Base-by-base conservation (phyloP, 768 basidiomycete genomes). In the Trametes maxima region DNA sequence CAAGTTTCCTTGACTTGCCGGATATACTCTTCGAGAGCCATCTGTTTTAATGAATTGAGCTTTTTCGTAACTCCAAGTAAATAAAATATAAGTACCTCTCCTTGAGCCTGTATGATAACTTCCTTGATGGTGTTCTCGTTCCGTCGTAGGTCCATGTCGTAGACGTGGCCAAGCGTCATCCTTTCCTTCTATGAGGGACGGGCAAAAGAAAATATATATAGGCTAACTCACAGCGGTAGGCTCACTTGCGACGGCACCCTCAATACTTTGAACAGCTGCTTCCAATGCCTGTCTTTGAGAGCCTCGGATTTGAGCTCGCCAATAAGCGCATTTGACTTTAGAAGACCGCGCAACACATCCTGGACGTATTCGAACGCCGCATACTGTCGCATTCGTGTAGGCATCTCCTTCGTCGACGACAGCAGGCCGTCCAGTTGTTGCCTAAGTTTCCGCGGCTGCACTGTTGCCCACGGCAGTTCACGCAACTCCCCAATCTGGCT, bases 351-450 rank as follows among this genome's bases (percentile, higher is more conserved):
- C 55, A 99, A 80, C 21, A 89, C 83, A 44, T 99, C 96, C 70
- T 98, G 95, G 2, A 98, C 94, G 73, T 92, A 95, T 79, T 98
- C 97, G 70, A 98, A 99, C 0, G 97, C 97, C 10, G 95, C 93
- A 73, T 99, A 99, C 72, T 99, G 97, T 54, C 97, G 85, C 97
- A 98, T 99, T 62, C 95, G 82, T 39, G 93, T 96, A 1, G 97
- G 97, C 96, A 99, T 98, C 49, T 98, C 96, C 78, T 95, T 93
- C 22, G 96, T 98, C n/a, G 94, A 94, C 24, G 84, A 80, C 53
- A 98, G 76, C 47, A 98, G 81, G n/a, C 84, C 86, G 68, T 99
- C 96, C 55, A 99, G 87, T 65, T 94, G 91, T 69, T 95, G 92
- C 67, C 97, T 87, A 59, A 99, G 72, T 76, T 98, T 98, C 69